phyloP scores from a whole-genome alignment of 768 basidiomycete genomes.

The Amanita pallidorosea region DNA sequence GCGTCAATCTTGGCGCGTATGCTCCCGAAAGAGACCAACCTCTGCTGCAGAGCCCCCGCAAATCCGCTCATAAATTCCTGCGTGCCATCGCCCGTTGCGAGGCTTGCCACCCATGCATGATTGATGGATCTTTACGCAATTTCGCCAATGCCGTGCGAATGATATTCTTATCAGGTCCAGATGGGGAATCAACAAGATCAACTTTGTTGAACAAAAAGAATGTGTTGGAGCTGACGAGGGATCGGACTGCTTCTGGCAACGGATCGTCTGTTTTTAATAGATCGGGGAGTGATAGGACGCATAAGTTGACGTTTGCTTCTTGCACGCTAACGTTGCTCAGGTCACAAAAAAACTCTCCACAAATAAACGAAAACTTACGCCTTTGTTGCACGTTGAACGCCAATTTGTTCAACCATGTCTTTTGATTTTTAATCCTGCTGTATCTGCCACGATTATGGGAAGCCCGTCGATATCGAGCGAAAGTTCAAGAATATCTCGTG shows the following conservation, averaged over 20 bases:
- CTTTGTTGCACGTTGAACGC: constrained; percentile 60
- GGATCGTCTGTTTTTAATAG: constrained; percentile 12
- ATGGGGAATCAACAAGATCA: constrained; percentile 31
- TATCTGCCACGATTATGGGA: constrained; percentile 74
- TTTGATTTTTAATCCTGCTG: constrained; percentile 66
- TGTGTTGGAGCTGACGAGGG: constrained; percentile 45
- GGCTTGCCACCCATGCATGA: constrained; percentile 50
- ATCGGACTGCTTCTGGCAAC: constrained; percentile 36
- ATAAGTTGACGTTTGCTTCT: constrained; percentile 63
- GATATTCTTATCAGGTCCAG: neutral
- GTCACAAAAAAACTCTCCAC: neutral
- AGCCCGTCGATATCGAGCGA: constrained; percentile 84
- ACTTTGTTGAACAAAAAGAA: constrained; percentile 72
- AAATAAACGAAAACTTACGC: constrained; percentile 37
- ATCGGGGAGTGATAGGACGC: constrained; percentile 66
- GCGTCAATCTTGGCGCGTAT: neutral
- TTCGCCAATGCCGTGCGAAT: neutral
- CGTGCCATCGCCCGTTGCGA: constrained; percentile 48
- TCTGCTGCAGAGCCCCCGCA: constrained; percentile 33
- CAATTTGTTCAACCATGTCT: constrained; percentile 72
- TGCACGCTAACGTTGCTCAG: constrained; percentile 36
- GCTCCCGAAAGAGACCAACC: constrained; percentile 23
- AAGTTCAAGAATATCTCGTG: constrained; percentile 77
- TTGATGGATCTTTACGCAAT: constrained; percentile 1
- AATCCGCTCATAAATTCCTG: constrained; percentile 50